These are phyloP conservation scores for Dictyostelium gargantuum DNA, from an alignment of 208 protist species.

Conservation along the genomic window DNA sequence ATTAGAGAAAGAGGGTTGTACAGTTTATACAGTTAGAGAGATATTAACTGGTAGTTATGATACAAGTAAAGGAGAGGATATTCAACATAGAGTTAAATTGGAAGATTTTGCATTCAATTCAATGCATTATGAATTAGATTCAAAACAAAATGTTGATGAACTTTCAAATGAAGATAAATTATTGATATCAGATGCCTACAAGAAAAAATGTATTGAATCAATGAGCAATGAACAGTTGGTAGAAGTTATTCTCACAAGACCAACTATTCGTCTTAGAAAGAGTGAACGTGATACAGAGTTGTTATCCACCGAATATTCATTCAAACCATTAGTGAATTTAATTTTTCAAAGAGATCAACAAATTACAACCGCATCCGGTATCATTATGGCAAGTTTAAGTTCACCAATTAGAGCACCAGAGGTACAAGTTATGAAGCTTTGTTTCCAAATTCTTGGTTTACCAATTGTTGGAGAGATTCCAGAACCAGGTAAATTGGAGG, in stretches of 20 bases:
- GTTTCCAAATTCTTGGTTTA: constrained; percentile 74
- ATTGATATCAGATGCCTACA: constrained; percentile 33
- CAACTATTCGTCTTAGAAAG: constrained; percentile 51
- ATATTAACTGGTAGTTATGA: constrained; percentile 16
- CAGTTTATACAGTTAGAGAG: constrained; percentile 50
- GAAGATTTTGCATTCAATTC: constrained; percentile 61
- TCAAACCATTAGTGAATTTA: constrained; percentile 82
- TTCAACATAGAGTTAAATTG: constrained; percentile 45
- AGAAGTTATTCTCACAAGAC: constrained; percentile 40
- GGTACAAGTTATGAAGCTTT: constrained; percentile 84
- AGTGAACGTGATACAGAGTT: constrained; percentile 64
- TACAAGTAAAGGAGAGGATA: background rate
- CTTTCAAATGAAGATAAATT: background rate
- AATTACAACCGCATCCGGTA: constrained; percentile 84
- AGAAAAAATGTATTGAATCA: constrained; percentile 41
- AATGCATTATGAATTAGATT: constrained; percentile 20
- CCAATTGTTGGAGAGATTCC: constrained; percentile 84
- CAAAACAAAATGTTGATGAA: background rate
- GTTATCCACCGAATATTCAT: constrained; percentile 22
- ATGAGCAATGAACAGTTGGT: constrained; percentile 64
- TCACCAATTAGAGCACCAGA: constrained; percentile 81
- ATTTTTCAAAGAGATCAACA: constrained; percentile 89
- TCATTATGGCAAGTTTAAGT: constrained; percentile 82
- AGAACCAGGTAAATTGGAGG: constrained; percentile 82
- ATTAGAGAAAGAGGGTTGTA: constrained; percentile 62